phyloP scores from a whole-genome alignment of 768 basidiomycete species.

The Phanerochaete carnosa region DNA sequence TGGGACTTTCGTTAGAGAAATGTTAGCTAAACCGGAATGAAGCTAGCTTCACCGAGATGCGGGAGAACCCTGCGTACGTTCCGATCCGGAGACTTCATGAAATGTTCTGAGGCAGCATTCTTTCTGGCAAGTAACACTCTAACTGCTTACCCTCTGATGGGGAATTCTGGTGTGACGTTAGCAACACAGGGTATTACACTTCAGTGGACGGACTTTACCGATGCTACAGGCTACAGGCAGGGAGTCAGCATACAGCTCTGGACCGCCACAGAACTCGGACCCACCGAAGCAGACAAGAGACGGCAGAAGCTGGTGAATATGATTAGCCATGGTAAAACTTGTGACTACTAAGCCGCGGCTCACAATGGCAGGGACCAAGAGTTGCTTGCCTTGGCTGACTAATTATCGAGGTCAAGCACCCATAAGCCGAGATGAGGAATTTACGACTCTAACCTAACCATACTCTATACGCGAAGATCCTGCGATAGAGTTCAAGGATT shows the following conservation, averaged over 20 bases:
- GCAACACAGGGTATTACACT: too few species aligned
- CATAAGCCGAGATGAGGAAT: background rate
- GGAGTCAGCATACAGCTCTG: background rate
- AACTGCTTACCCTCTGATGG: constrained; percentile 7
- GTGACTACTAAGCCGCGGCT: too few species aligned
- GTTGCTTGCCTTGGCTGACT: constrained; percentile 21
- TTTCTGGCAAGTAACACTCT: background rate
- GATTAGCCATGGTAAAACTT: too few species aligned
- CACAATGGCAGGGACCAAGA: constrained; percentile 17
- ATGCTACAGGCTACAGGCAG: background rate
- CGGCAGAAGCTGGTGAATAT: background rate
- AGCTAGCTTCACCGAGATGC: constrained; percentile 18
- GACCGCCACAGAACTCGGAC: background rate
- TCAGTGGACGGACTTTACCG: too few species aligned
- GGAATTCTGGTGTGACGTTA: too few species aligned
- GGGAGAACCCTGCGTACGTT: constrained; percentile 1
- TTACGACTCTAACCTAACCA: constrained; percentile 14
- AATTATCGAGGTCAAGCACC: background rate
- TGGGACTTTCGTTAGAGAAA: background rate
- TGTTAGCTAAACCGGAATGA: background rate
- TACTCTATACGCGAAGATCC: constrained; percentile 23
- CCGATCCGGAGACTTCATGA: constrained; percentile 5
- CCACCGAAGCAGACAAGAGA: background rate
- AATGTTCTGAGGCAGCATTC: background rate
- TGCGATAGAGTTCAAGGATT: background rate